phyloP scores from a whole-genome alignment of 495 filamentous ascomycete genomes.

The Chaetomium fimeti region DNA sequence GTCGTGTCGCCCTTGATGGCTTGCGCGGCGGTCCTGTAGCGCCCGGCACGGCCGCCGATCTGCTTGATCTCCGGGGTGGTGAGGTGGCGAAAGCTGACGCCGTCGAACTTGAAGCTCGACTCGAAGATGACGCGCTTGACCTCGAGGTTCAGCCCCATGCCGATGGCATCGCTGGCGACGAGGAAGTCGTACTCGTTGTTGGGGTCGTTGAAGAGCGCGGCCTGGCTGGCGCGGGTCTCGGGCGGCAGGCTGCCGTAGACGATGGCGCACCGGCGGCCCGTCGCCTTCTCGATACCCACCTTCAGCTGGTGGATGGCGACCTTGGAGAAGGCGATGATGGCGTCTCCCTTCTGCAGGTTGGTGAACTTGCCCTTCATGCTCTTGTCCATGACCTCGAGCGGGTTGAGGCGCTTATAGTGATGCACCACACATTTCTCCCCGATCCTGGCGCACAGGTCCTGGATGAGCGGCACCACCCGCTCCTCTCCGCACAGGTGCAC shows the following conservation, averaged over 20 bases:
- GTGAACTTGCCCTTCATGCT: constrained; percentile 62
- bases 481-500: constrained; percentile 93
- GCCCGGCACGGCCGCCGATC: constrained; percentile 89
- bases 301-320: constrained; percentile 80
- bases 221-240: constrained; percentile 88
- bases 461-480: constrained; percentile 74
- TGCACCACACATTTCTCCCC: constrained; percentile 83
- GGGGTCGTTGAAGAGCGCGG: constrained; percentile 87
- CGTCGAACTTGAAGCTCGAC: constrained; percentile 64
- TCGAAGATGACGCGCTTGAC: constrained; percentile 92
- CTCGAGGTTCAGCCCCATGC: constrained; percentile 95
- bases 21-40: constrained; percentile 71
- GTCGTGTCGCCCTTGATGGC: constrained; percentile 29
- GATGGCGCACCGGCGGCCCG: constrained; percentile 78
- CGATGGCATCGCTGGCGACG: constrained; percentile 92
- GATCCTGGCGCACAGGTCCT: constrained; percentile 70
- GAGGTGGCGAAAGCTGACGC: constrained; percentile 50
- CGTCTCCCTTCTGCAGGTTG: constrained; percentile 82
- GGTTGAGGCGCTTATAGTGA: constrained; percentile 77
- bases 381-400: constrained; percentile 60
- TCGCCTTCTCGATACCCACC: constrained; percentile 68
- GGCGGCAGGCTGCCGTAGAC: constrained; percentile 92
- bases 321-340: constrained; percentile 80
- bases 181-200: constrained; percentile 93
- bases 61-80: constrained; percentile 82